Conservation (phyloP, 2,329 filamentous ascomycete genomes). For the Cordyceps cateniannulata region DNA sequence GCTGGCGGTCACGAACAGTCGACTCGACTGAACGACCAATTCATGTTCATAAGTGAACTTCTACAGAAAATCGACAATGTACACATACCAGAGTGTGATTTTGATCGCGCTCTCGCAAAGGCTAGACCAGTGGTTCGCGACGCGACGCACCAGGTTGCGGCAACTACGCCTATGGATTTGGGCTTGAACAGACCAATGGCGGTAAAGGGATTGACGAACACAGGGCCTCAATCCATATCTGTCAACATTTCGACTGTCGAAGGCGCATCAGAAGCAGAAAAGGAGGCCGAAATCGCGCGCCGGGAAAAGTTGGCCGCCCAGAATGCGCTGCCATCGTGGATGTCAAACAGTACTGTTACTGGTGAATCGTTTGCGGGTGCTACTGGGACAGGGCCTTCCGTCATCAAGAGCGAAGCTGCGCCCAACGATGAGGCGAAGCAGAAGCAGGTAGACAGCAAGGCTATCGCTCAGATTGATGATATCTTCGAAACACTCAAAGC, state of each 20-base stretch:
- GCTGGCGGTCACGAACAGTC: slow-evolving; percentile 67
- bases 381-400: slow-evolving; percentile 15
- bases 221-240: slow-evolving; percentile 61
- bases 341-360: slow-evolving; percentile 63
- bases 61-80: slow-evolving; percentile 71
- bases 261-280: slow-evolving; percentile 60
- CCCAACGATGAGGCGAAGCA: slow-evolving; percentile 37
- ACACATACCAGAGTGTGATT: slow-evolving; percentile 66
- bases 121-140: slow-evolving; percentile 60
- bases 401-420: slow-evolving; percentile 36
- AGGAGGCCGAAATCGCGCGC: slow-evolving; percentile 55
- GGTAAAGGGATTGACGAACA: slow-evolving; percentile 61
- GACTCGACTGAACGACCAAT: slow-evolving; percentile 69
- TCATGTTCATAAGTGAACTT: slow-evolving; percentile 70
- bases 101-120: slow-evolving; percentile 60
- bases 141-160: slow-evolving; percentile 57
- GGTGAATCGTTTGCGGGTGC: slow-evolving; percentile 49
- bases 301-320: slow-evolving; percentile 61
- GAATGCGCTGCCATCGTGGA: slow-evolving; percentile 66
- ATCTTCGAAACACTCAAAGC: slow-evolving; percentile 62
- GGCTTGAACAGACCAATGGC: slow-evolving; percentile 53
- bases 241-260: slow-evolving; percentile 62
- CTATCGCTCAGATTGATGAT: slow-evolving; percentile 55
- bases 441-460: slow-evolving; percentile 39
- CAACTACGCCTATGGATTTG: slow-evolving; percentile 51